Evolutionary conservation across 1,139 yeast genomes (phyloP).

Genomic region (Saccharomyces pastorianus): DNA sequence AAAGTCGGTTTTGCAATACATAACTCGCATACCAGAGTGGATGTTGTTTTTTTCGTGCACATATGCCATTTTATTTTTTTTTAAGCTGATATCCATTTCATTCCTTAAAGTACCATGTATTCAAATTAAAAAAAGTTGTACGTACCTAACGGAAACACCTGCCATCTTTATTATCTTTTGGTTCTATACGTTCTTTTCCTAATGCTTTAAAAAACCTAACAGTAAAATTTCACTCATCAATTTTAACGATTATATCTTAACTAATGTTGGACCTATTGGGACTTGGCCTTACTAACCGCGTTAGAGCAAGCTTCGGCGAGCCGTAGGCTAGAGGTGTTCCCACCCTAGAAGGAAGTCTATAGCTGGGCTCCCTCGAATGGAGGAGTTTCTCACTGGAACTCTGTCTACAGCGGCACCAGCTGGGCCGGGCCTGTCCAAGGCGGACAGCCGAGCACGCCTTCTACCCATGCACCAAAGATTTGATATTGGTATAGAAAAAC

Average conservation of each 20-base stretch:
- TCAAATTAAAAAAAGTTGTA: not conserved
- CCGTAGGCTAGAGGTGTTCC: not conserved
- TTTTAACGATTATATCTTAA: constrained; percentile 1
- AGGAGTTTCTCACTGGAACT: not conserved
- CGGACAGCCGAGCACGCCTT: no score
- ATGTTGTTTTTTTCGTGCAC: not conserved
- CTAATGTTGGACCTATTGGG: not conserved
- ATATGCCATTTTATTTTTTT: not conserved
- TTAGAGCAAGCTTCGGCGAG: not conserved
- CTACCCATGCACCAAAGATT: no score
- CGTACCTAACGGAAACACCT: constrained; percentile 50
- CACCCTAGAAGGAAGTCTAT: not conserved
- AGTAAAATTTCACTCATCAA: not conserved
- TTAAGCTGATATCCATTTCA: not conserved
- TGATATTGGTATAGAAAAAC: no score
- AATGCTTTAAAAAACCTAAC: not conserved
- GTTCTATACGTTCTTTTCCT: constrained; percentile 2
- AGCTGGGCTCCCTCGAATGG: not conserved
- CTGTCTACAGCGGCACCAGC: not conserved
- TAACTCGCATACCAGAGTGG: not conserved
- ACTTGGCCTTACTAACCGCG: not conserved
- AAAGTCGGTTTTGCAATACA: not conserved
- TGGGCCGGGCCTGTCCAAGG: no score
- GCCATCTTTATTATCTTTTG: constrained; percentile 53
- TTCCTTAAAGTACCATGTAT: not conserved